Conservation (phyloP, 805 yeast species). For the Saccharomyces jurei region DNA sequence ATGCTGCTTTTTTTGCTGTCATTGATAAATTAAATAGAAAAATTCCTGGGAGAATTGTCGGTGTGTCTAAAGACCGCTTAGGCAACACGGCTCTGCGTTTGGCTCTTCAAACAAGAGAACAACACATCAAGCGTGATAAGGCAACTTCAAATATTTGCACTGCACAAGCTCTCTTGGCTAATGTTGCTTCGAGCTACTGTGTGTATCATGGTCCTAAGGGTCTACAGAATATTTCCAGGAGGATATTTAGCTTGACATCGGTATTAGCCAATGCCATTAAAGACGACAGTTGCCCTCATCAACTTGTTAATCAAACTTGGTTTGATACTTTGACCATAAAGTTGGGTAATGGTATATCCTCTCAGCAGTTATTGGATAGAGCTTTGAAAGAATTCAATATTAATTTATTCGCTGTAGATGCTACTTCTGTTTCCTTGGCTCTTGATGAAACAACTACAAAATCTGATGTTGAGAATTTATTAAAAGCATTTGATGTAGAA, state of each 20-base stretch:
- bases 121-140: constrained; percentile 93
- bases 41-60: constrained; percentile 94
- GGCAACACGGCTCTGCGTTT: constrained; percentile 85
- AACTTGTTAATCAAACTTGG: constrained; percentile 52
- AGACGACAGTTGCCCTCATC: constrained; percentile 33
- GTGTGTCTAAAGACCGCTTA: constrained; percentile 83
- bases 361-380: constrained; percentile 46
- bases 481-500: constrained; percentile 43
- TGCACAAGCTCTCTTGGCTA: constrained; percentile 93
- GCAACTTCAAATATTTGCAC: constrained; percentile 98
- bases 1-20: constrained; percentile 94
- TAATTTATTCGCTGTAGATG: constrained; percentile 66
- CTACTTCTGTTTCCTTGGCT: constrained; percentile 59
- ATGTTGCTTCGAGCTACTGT: constrained; percentile 90
- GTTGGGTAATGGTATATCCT: constrained; percentile 37
- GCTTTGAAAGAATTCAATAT: constrained; percentile 61
- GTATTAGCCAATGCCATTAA: constrained; percentile 55
- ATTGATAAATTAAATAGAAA: constrained; percentile 74
- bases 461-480: constrained; percentile 50
- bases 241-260: constrained; percentile 68
- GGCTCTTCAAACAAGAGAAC: constrained; percentile 96
- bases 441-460: constrained; percentile 81
- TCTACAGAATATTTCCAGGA: constrained; percentile 62
- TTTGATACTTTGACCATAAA: constrained; percentile 81
- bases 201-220: constrained; percentile 95